These are phyloP conservation scores for Eutypa lata DNA, from an alignment of 2,329 filamentous ascomycete species.

Conservation along the genomic window DNA sequence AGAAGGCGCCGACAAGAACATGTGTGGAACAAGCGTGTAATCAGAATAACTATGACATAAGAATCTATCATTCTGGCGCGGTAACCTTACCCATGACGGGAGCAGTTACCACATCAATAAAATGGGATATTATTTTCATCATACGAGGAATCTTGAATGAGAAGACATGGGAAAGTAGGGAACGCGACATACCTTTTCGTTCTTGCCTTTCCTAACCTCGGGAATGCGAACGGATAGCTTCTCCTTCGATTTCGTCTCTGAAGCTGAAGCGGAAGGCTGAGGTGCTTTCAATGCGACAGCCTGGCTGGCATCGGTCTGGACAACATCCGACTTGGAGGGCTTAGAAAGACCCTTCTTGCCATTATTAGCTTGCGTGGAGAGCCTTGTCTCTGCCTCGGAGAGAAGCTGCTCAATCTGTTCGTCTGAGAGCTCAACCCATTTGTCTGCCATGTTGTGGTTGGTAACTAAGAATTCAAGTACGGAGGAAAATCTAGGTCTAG, in stretches of 20 bases:
- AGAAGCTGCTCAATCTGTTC: constrained; percentile 63
- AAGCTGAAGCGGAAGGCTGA: constrained; percentile 6
- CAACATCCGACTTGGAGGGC: constrained; percentile 29
- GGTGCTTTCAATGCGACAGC: neutral
- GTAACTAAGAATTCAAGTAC: constrained; percentile 1
- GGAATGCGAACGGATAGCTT: constrained; percentile 25
- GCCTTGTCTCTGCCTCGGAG: constrained; percentile 58
- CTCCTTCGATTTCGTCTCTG: constrained; percentile 9
- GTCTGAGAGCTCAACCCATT: constrained; percentile 51
- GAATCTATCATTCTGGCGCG: constrained; percentile 58
- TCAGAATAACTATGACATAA: constrained; percentile 74
- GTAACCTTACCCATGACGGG: constrained; percentile 78
- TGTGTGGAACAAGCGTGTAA: constrained; percentile 14
- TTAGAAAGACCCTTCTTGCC: constrained; percentile 24
- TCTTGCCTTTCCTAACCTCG: constrained; percentile 23
- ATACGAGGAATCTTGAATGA: constrained; percentile 39
- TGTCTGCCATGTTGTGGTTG: constrained; percentile 22
- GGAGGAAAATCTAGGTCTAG: neutral
- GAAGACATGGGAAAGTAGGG: neutral
- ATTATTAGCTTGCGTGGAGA: constrained; percentile 31
- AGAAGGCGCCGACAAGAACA: constrained; percentile 13
- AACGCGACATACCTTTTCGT: constrained; percentile 28
- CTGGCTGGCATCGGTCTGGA: constrained; percentile 7
- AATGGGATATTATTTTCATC: constrained; percentile 74
- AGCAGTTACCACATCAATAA: constrained; percentile 71